Conservation (phyloP, 208 protist genomes). For the Angomonas ambiguus region DNA sequence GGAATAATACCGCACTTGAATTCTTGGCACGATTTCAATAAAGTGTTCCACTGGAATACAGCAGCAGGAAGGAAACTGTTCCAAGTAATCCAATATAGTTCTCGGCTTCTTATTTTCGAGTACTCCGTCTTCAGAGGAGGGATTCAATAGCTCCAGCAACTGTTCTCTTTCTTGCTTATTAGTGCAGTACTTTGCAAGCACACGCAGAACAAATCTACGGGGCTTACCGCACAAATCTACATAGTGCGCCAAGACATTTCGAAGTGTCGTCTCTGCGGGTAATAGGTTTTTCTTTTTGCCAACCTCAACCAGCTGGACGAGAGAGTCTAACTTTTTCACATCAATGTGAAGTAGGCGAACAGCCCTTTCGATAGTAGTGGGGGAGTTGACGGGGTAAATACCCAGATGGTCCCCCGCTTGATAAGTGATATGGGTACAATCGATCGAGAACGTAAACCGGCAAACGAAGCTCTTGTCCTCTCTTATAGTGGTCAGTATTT, state of each 20-base stretch:
- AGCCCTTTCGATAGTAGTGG: slow-evolving; percentile 59
- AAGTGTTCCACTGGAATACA: slow-evolving; percentile 59
- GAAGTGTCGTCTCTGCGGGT: slow-evolving; percentile 48
- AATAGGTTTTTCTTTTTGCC: slow-evolving; percentile 46
- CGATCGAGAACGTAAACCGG: slow-evolving; percentile 27
- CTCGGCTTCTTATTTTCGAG: slow-evolving; percentile 17
- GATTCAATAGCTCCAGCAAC: slow-evolving; percentile 39
- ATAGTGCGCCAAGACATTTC: slow-evolving; percentile 67
- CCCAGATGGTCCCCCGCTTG: slow-evolving; percentile 93
- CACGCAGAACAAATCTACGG: slow-evolving; percentile 55
- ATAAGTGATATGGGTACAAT: slow-evolving; percentile 34
- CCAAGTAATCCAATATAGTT: slow-evolving; percentile 72
- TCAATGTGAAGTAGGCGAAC: slow-evolving; percentile 44
- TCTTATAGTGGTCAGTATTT: slow-evolving; percentile 23
- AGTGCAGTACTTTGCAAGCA: slow-evolving; percentile 64
- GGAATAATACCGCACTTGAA: slow-evolving; percentile 95
- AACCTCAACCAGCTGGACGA: slow-evolving; percentile 45
- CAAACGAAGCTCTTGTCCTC: slow-evolving; percentile 61
- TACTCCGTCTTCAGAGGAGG: neutral
- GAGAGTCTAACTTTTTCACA: slow-evolving; percentile 28
- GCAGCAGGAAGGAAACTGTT: slow-evolving; percentile 63
- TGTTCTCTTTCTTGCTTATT: slow-evolving; percentile 38
- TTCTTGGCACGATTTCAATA: slow-evolving; percentile 85
- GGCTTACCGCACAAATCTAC: slow-evolving; percentile 70
- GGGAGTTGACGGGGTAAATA: slow-evolving; percentile 83